Conservation (phyloP, 352 stramenopile genomes). For the Pythium rhizo-oryzae region DNA sequence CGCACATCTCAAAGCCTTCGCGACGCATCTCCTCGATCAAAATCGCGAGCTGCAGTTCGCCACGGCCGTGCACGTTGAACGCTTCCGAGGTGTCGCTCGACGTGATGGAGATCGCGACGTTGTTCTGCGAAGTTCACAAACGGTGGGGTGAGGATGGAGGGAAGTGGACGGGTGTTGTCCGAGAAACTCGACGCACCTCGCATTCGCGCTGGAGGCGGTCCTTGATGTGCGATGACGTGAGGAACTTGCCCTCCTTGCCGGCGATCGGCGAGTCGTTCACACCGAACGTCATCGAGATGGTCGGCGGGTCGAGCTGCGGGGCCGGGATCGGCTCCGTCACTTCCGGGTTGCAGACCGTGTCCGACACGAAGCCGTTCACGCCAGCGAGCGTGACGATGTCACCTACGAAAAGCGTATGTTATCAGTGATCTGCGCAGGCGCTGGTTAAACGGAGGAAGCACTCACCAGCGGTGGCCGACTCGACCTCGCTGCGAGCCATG, state of each 20-base stretch:
- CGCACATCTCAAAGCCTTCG: conserved; percentile 98
- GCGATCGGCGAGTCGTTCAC: conserved; percentile 97
- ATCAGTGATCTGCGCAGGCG: not conserved
- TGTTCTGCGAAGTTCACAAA: conserved; percentile 83
- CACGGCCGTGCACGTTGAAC: conserved; percentile 96
- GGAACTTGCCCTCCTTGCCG: conserved; percentile 96
- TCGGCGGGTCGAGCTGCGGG: conserved; percentile 95
- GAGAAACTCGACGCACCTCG: conserved; percentile 46
- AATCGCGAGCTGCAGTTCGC: conserved; percentile 98
- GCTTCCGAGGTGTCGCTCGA: conserved; percentile 87
- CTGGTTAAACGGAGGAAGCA: too few species aligned
- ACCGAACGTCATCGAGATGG: conserved; percentile 98
- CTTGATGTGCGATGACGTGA: conserved; percentile 96
- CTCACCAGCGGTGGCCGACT: conserved; percentile 78
- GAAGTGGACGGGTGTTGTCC: too few species aligned
- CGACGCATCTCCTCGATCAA: conserved; percentile 99
- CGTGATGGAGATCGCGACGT: conserved; percentile 95
- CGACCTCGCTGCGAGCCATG: conserved; percentile 83
- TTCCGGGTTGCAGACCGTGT: conserved; percentile 84
- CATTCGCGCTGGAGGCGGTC: conserved; percentile 94
- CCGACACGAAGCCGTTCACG: conserved; percentile 89
- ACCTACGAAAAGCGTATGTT: conserved; percentile 42
- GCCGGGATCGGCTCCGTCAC: conserved; percentile 89
- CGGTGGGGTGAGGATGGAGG: too few species aligned
- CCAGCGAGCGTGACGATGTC: conserved; percentile 98